These are phyloP conservation scores for Neoarthrinium moseri DNA, from an alignment of 2,329 filamentous ascomycete species.

Conservation along the genomic window DNA sequence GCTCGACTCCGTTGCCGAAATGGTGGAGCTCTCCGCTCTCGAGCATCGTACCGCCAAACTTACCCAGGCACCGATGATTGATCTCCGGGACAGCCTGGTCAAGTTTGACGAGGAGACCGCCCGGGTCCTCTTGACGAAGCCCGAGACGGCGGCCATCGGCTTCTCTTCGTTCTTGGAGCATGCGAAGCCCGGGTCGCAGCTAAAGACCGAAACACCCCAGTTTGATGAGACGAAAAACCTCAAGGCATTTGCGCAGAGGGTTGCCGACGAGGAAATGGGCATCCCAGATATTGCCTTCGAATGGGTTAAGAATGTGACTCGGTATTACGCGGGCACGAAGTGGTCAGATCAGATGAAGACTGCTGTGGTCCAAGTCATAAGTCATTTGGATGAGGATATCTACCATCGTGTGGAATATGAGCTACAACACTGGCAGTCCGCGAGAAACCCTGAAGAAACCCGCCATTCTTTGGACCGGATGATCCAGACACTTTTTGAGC, in stretches of 20 bases:
- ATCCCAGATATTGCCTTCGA: slow-evolving; percentile 58
- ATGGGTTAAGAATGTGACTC: slow-evolving; percentile 51
- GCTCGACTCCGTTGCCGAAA: slow-evolving; percentile 44
- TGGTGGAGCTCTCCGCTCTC: slow-evolving; percentile 50
- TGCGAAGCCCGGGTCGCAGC: slow-evolving; percentile 54
- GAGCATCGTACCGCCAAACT: slow-evolving; percentile 51
- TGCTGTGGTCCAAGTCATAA: slow-evolving; percentile 56
- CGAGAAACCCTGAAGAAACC: slow-evolving; percentile 13
- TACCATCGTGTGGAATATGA: slow-evolving; percentile 45
- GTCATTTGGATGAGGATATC: slow-evolving; percentile 50
- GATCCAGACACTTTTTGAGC: slow-evolving; percentile 59
- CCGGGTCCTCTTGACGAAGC: slow-evolving; percentile 51
- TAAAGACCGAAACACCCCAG: slow-evolving; percentile 40
- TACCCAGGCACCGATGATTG: slow-evolving; percentile 43
- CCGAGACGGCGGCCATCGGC: slow-evolving; percentile 49
- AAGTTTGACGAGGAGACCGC: slow-evolving; percentile 54
- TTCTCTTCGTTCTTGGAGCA: slow-evolving; percentile 64
- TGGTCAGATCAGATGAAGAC: slow-evolving; percentile 60
- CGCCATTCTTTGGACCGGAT: slow-evolving; percentile 39
- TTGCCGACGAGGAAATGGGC: slow-evolving; percentile 51
- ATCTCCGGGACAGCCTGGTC: slow-evolving; percentile 47
- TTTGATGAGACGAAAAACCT: slow-evolving; percentile 56
- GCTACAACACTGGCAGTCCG: slow-evolving; percentile 25
- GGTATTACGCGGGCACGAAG: slow-evolving; percentile 50
- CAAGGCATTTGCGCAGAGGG: slow-evolving; percentile 45